A percentile compares a stretch with the other conserved stretches of the same genome.
Conservation (phyloP, 2,329 filamentous ascomycete species). For the Mycosphaerella sp. region DNA sequence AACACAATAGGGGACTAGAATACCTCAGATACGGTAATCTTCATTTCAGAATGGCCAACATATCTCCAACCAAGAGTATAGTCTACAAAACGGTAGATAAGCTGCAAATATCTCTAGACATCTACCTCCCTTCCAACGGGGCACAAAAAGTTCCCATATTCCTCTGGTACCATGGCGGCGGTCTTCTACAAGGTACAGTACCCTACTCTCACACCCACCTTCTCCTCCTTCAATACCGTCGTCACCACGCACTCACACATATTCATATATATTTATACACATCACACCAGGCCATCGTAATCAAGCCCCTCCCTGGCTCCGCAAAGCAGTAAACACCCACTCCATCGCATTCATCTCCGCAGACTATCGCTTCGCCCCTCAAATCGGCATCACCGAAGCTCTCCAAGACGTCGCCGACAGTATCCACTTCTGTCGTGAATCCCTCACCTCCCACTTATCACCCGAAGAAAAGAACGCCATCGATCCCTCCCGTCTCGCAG, state of each 20-base stretch:
- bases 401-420: slow-evolving; percentile 28
- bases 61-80: slow-evolving; percentile 16
- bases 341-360: slow-evolving; percentile 28
- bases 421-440: slow-evolving; percentile 25
- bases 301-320: slow-evolving; percentile 25
- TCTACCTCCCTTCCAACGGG: slow-evolving; percentile 20
- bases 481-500: slow-evolving; percentile 24
- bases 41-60: slow-evolving; percentile 14
- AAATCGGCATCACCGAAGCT: slow-evolving; percentile 29
- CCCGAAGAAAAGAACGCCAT: slow-evolving; percentile 9
- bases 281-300: slow-evolving; percentile 15
- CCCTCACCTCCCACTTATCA: slow-evolving; percentile 14
- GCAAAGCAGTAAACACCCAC: slow-evolving; percentile 22
- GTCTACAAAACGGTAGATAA: slow-evolving; percentile 23
- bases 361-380: slow-evolving; percentile 32
- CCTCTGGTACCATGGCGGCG: slow-evolving; percentile 28
- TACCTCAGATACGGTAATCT: background rate
- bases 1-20: too few relatives aligned
- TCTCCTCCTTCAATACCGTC: background rate
- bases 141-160: slow-evolving; percentile 18
- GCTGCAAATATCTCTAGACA: slow-evolving; percentile 21
- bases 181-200: slow-evolving; percentile 25
- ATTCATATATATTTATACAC: background rate
- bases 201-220: background rate
- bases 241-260: background rate